Evolutionary conservation across 2,329 filamentous ascomycete species (phyloP).

Genomic region (Colletotrichum sp.): DNA sequence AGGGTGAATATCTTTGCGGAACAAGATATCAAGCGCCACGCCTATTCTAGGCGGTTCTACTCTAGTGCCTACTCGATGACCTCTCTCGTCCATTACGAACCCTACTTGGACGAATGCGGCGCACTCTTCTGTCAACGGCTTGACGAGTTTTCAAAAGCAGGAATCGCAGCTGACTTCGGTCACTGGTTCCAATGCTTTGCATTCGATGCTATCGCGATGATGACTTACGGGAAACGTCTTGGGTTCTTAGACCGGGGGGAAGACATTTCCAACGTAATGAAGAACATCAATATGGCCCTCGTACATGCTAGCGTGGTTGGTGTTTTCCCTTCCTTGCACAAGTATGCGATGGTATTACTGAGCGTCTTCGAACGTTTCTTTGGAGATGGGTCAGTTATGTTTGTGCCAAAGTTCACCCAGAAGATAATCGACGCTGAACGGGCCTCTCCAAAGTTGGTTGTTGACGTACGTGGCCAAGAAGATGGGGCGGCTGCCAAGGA

Average conservation of each 20-base stretch:
- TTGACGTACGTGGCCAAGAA: constrained; percentile 3
- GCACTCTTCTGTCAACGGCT: constrained; percentile 43
- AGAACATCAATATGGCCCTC: constrained; percentile 36
- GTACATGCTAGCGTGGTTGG: constrained; percentile 44
- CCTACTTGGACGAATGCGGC: constrained; percentile 51
- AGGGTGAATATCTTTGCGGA: constrained; percentile 34
- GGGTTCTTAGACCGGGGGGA: constrained; percentile 51
- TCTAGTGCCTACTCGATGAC: constrained; percentile 52
- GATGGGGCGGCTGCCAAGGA: constrained; percentile 30
- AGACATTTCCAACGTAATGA: constrained; percentile 48
- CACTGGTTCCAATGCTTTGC: constrained; percentile 52
- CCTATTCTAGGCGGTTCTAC: constrained; percentile 41
- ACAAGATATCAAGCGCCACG: constrained; percentile 39
- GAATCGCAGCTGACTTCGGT: constrained; percentile 38
- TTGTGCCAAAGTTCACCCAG: constrained; percentile 29
- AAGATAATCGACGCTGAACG: constrained; percentile 34
- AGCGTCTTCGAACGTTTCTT: constrained; percentile 30
- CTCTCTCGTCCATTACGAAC: constrained; percentile 51
- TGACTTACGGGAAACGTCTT: constrained; percentile 43
- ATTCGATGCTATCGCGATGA: constrained; percentile 56
- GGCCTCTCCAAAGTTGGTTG: constrained; percentile 18
- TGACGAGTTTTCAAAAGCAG: constrained; percentile 35
- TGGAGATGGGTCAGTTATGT: constrained; percentile 3
- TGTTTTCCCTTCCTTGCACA: constrained; percentile 44
- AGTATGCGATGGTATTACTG: constrained; percentile 32